These are phyloP conservation scores for Metrosideros polymorpha DNA, from an alignment of 441 rosid species.

Conservation along the genomic window DNA sequence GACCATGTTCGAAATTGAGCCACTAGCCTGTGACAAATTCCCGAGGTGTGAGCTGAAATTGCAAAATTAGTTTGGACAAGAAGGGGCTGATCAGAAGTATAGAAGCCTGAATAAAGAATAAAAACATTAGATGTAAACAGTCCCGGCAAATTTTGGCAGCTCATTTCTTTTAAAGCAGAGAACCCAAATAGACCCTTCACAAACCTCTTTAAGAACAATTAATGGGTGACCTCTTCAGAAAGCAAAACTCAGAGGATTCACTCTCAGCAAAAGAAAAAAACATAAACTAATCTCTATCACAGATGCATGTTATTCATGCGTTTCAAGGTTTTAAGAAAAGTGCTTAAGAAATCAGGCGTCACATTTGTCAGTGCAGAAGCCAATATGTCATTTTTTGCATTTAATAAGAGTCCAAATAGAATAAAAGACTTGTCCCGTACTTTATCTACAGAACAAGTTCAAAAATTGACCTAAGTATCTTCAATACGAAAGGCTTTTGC, in stretches of 20 bases:
- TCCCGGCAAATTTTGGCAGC: not conserved
- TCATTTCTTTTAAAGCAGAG: not conserved
- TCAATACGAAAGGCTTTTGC: not conserved
- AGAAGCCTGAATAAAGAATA: not conserved
- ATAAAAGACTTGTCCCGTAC: not conserved
- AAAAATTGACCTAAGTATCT: not conserved
- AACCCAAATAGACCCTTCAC: not conserved
- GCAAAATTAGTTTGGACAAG: slow-evolving; percentile 1
- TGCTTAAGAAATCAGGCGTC: not conserved
- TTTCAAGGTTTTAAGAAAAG: not conserved
- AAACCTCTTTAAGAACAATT: too few species aligned
- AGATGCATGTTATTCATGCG: not conserved
- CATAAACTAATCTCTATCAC: not conserved
- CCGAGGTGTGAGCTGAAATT: not conserved
- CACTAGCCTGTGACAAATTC: not conserved
- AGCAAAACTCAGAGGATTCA: not conserved
- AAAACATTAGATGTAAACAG: not conserved
- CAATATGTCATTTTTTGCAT: not conserved
- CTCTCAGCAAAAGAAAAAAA: not conserved
- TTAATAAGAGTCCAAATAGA: not conserved
- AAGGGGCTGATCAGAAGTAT: slow-evolving; percentile 3
- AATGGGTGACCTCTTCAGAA: not conserved
- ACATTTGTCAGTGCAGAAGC: not conserved
- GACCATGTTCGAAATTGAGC: not conserved
- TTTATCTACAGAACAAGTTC: not conserved